Conservation (phyloP, 2,329 filamentous ascomycete species). For the Hortaea werneckii region DNA sequence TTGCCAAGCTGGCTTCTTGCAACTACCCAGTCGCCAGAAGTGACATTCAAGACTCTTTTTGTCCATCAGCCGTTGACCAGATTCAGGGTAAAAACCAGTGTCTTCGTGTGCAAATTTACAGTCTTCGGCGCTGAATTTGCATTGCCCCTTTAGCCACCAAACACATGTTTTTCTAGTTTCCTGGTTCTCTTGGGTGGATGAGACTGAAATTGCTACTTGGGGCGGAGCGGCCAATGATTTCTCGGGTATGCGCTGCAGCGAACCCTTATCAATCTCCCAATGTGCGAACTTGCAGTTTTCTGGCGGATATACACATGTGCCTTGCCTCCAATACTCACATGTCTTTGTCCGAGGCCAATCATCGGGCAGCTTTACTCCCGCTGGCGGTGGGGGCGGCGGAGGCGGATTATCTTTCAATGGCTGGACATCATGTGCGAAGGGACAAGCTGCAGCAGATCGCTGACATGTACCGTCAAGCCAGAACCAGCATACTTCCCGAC, state of each 20-base stretch:
- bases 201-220: background rate
- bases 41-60: background rate
- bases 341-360: no score
- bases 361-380: background rate
- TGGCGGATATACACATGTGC: no score
- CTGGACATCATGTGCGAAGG: constrained; percentile 3
- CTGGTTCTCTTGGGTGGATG: no score
- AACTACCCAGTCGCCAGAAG: background rate
- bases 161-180: background rate
- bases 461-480: constrained; percentile 4
- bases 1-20: background rate
- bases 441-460: constrained; percentile 2
- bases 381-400: constrained; percentile 1
- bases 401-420: background rate
- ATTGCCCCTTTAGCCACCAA: constrained; percentile 5
- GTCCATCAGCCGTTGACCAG: no score
- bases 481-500: constrained; percentile 3
- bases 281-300: no score
- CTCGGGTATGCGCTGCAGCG: no score
- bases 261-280: no score
- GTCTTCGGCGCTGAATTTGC: constrained; percentile 6
- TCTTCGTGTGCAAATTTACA: constrained; percentile 18
- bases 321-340: no score
- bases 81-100: constrained; percentile 3
- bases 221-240: background rate